phyloP scores from a whole-genome alignment of 768 basidiomycete species.

The Suillus fuscotomentosus region DNA sequence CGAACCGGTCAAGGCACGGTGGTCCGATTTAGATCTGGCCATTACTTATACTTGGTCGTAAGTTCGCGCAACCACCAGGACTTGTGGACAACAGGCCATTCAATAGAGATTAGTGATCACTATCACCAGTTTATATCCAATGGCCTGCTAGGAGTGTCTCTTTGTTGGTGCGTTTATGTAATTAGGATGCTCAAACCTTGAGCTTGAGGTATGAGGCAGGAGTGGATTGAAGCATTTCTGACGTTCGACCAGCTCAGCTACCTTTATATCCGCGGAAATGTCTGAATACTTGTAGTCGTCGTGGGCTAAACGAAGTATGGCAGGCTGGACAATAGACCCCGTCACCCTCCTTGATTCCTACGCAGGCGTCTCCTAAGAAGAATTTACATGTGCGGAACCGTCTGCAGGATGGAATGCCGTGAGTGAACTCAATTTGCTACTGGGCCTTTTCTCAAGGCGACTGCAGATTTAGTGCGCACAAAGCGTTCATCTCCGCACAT shows the following conservation, averaged over 20 bases:
- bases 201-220: background rate
- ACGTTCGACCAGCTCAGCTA: background rate
- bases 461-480: slow-evolving; percentile 51
- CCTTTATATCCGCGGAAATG: slow-evolving; percentile 12
- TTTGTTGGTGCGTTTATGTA: background rate
- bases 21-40: background rate
- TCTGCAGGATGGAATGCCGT: slow-evolving; percentile 75
- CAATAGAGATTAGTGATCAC: too few relatives aligned
- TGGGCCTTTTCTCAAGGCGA: background rate
- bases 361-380: slow-evolving; percentile 26
- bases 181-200: background rate
- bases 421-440: slow-evolving; percentile 28
- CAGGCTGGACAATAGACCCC: slow-evolving; percentile 57
- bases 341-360: slow-evolving; percentile 61
- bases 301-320: slow-evolving; percentile 57
- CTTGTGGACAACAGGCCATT: background rate
- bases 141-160: background rate
- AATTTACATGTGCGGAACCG: slow-evolving; percentile 67
- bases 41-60: too few relatives aligned
- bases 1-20: background rate
- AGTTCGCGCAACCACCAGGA: background rate
- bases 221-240: background rate
- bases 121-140: too few relatives aligned
- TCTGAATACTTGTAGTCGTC: slow-evolving; percentile 50
- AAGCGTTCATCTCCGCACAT: slow-evolving; percentile 55